A percentile compares a stretch with the other conserved stretches of the same genome.
phyloP scores from a whole-genome alignment of 805 yeast genomes.

The Myxozyma kluyveri region DNA sequence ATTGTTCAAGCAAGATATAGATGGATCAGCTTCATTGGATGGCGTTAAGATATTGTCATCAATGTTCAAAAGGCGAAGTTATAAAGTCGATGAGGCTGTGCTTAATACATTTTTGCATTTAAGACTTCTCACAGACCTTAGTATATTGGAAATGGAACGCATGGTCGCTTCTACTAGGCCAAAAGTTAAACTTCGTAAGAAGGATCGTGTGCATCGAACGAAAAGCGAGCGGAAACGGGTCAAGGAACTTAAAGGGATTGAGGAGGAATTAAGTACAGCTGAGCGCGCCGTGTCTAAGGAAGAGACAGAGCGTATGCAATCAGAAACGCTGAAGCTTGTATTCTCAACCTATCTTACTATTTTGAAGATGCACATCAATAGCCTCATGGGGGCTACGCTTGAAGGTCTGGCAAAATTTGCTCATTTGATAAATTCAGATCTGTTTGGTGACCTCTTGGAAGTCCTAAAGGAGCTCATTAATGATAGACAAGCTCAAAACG shows the following conservation, averaged over 20 bases:
- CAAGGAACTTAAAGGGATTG: constrained; percentile 82
- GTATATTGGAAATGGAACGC: constrained; percentile 31
- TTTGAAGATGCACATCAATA: constrained; percentile 58
- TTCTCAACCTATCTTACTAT: constrained; percentile 75
- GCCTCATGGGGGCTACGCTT: constrained; percentile 77
- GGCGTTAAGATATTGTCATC: constrained; percentile 65
- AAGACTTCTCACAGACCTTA: constrained; percentile 41
- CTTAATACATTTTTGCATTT: constrained; percentile 69
- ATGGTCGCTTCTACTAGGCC: constrained; percentile 1
- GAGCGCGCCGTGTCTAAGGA: constrained; percentile 84
- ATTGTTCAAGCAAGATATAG: constrained; percentile 72
- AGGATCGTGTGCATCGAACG: constrained; percentile 87
- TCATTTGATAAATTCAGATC: constrained; percentile 86
- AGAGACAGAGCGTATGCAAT: constrained; percentile 81
- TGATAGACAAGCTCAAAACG: constrained; percentile 26
- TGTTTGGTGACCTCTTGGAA: constrained; percentile 87
- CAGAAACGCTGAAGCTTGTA: constrained; percentile 72
- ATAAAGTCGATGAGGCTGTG: constrained; percentile 78
- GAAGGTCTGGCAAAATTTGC: constrained; percentile 90
- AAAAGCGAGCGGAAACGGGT: constrained; percentile 84
- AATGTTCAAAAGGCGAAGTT: constrained; percentile 69
- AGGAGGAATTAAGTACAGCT: constrained; percentile 82
- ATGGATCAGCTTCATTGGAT: constrained; percentile 79
- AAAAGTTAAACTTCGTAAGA: constrained; percentile 60
- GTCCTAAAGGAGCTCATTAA: constrained; percentile 76